A percentile compares a stretch with the other conserved stretches of the same genome.
phyloP scores from a whole-genome alignment of 2,329 filamentous ascomycete genomes.

The Colletotrichum somersetense region DNA sequence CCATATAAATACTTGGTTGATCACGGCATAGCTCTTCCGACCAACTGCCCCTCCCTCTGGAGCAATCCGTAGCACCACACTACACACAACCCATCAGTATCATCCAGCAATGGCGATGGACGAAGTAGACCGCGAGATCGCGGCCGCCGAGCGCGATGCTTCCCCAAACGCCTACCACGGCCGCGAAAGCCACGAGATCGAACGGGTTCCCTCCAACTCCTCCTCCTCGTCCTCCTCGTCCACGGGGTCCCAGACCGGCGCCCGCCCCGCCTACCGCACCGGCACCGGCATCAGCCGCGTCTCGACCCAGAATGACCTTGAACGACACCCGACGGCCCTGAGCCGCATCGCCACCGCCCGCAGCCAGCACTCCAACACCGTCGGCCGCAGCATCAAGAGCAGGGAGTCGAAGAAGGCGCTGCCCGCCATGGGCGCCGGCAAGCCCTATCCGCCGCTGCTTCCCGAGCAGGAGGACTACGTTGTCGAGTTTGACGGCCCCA shows the following conservation, averaged over 20 bases:
- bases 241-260: constrained; percentile 50
- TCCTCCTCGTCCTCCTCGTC: constrained; percentile 64
- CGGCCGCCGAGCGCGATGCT: constrained; percentile 67
- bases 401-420: constrained; percentile 70
- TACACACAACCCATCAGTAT: constrained; percentile 8
- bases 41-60: not conserved
- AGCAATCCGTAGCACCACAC: not conserved
- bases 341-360: constrained; percentile 78
- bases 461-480: constrained; percentile 82
- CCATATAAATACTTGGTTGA: constrained; percentile 6
- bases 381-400: constrained; percentile 67
- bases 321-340: constrained; percentile 76
- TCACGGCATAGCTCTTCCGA: not conserved
- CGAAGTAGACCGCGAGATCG: constrained; percentile 66
- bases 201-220: constrained; percentile 68
- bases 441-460: constrained; percentile 77
- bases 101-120: constrained; percentile 58
- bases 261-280: constrained; percentile 52
- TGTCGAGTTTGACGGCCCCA: constrained; percentile 85
- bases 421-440: constrained; percentile 79
- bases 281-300: constrained; percentile 67
- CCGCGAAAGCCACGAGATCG: constrained; percentile 67
- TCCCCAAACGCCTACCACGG: constrained; percentile 55
- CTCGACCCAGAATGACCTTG: constrained; percentile 76
- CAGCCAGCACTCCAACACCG: constrained; percentile 78